A percentile compares a stretch with the other conserved stretches of the same genome.
These are phyloP conservation scores for Arabis alpina DNA, from an alignment of 345 rosid genomes.

Conservation along the genomic window DNA sequence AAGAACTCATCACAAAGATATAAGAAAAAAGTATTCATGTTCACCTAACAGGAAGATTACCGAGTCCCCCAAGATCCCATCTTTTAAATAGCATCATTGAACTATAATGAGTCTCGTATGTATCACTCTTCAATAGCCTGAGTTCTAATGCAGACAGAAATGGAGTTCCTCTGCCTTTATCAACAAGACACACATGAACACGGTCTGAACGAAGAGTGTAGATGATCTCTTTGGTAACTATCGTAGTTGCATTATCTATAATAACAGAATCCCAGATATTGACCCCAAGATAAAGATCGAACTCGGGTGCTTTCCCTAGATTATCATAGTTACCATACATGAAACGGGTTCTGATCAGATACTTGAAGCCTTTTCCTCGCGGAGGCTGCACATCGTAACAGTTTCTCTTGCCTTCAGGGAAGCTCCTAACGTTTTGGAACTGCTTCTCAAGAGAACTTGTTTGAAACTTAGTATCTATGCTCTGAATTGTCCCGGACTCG, in stretches of 20 bases:
- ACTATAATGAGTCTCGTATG: constrained; percentile 15
- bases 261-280: constrained; percentile 46
- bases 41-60: constrained; percentile 29
- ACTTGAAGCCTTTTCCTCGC: constrained; percentile 36
- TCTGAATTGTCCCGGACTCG: constrained; percentile 39
- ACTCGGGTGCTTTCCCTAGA: constrained; percentile 37
- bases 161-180: constrained; percentile 48
- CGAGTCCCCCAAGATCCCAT: constrained; percentile 36
- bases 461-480: constrained; percentile 29
- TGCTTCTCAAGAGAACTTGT: constrained; percentile 20
- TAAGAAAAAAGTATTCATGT: no score
- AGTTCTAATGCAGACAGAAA: constrained; percentile 58
- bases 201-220: constrained; percentile 41
- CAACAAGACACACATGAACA: constrained; percentile 54
- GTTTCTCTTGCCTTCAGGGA: constrained; percentile 46
- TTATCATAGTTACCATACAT: constrained; percentile 63
- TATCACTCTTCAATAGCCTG: constrained; percentile 43
- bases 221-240: constrained; percentile 40
- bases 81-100: constrained; percentile 13
- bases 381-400: constrained; percentile 42
- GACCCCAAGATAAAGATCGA: constrained; percentile 57
- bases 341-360: constrained; percentile 56
- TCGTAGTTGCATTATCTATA: constrained; percentile 22
- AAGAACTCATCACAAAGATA: no score
- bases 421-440: constrained; percentile 44